Evolutionary conservation across 805 yeast genomes (phyloP).

Genomic region (Naumovozyma dairenensis): DNA sequence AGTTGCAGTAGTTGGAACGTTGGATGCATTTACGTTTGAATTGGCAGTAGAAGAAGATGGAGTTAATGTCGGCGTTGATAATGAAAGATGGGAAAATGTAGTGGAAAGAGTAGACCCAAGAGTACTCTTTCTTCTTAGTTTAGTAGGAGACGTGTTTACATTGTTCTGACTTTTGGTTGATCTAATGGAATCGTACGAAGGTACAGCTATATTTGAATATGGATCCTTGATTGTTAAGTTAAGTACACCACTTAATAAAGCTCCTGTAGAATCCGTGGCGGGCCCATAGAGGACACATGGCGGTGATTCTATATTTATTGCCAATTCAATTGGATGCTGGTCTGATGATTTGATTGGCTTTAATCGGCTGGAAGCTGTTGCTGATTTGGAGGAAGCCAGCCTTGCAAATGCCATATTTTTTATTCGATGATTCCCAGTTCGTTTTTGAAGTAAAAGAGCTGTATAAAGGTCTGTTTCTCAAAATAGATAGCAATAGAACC

Average conservation of each 20-base stretch:
- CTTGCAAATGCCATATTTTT: too few species aligned
- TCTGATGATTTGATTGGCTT: neutral
- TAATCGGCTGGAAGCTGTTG: neutral
- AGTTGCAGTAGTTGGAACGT: conserved; percentile 6
- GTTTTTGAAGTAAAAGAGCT: too few species aligned
- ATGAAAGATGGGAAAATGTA: conserved; percentile 17
- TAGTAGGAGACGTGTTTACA: conserved; percentile 2
- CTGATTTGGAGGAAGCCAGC: neutral
- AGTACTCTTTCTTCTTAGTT: conserved; percentile 8
- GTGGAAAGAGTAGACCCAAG: conserved; percentile 13
- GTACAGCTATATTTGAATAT: conserved; percentile 7
- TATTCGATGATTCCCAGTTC: too few species aligned
- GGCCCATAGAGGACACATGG: conserved; percentile 81
- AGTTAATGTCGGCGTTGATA: conserved; percentile 8
- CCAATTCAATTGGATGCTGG: conserved; percentile 34
- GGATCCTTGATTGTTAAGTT: conserved; percentile 42
- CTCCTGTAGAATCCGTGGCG: conserved; percentile 72
- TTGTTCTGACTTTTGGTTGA: conserved; percentile 11
- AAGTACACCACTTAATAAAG: conserved; percentile 72
- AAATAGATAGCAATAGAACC: too few species aligned
- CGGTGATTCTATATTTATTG: conserved; percentile 74
- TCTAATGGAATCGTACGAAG: conserved; percentile 6
- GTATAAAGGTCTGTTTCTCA: too few species aligned
- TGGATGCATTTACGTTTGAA: conserved; percentile 11
- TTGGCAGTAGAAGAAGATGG: conserved; percentile 13